Conservation (phyloP, 2,329 filamentous ascomycete species). For the Tolypocladium ophioglossoides region DNA sequence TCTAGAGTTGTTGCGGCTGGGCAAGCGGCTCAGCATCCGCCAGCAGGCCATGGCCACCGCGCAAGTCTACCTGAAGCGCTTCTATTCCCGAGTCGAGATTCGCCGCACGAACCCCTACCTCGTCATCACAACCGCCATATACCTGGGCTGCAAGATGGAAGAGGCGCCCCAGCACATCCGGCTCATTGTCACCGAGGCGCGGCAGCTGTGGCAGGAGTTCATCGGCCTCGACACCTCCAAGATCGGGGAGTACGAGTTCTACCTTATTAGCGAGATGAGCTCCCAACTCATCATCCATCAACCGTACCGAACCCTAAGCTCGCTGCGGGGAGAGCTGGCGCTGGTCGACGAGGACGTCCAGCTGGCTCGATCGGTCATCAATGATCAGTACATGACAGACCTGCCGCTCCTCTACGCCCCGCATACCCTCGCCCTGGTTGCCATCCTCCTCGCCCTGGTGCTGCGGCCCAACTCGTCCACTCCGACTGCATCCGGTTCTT, state of each 20-base stretch:
- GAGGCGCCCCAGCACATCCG: conserved; percentile 95
- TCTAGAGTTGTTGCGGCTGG: conserved; percentile 69
- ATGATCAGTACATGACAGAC: conserved; percentile 88
- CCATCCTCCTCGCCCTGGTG: conserved; percentile 75
- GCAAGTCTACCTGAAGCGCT: conserved; percentile 88
- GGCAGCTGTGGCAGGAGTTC: conserved; percentile 73
- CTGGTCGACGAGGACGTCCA: conserved; percentile 69
- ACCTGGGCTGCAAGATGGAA: conserved; percentile 96
- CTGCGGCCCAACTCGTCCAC: conserved; percentile 47
- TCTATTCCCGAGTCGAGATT: conserved; percentile 85
- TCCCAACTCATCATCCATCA: conserved; percentile 86
- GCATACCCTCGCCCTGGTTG: conserved; percentile 80
- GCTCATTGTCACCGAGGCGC: conserved; percentile 76
- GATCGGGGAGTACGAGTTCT: conserved; percentile 90
- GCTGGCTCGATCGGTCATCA: conserved; percentile 74
- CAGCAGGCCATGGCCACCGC: conserved; percentile 93
- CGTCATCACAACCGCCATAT: conserved; percentile 84
- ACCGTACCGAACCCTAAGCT: conserved; percentile 72
- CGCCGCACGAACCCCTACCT: conserved; percentile 89
- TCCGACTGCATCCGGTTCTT: conserved; percentile 14
- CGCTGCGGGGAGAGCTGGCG: conserved; percentile 57
- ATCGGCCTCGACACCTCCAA: conserved; percentile 69
- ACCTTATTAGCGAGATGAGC: conserved; percentile 80
- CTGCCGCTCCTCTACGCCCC: conserved; percentile 77
- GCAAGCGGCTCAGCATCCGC: conserved; percentile 70